Evolutionary conservation across 225 moss, liverwort and hornwort genomes (phyloP), one percentile per base, ranked within the genome.

Genomic region (Rhytidiadelphus loreus): DNA sequence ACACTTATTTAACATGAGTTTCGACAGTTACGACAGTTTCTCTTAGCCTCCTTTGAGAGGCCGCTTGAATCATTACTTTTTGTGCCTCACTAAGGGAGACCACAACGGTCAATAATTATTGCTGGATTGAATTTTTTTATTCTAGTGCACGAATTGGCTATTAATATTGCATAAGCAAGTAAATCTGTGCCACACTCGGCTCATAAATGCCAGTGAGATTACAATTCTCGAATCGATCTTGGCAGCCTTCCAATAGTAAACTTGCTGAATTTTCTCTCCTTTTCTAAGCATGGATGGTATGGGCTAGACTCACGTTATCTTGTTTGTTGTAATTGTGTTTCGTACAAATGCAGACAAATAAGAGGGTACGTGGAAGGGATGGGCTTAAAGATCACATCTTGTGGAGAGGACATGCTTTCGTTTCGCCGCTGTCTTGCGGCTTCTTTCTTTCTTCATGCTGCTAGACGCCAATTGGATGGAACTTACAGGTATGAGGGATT

Each of bases 391-490:
- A 89, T 95, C 52, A 87, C 87, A 60, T 96, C 97, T 71, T 99
- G 97, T 95, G 94, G 97, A 80, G 98, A 96, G 55, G 96, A 99
- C 69, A 88, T 92, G 80, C 95, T 93, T 52, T 85, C 85, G 77
- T 97, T 95, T 85, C 96, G 96, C 77, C 94, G 96, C 33, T 96
- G 98, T 83, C 95, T 99, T 35, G 94, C 96, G 32, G 97, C 97
- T n/a, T 95, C 98, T 6, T 97, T 99, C 83, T 97, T 97, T 74
- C 95, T 99, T 43, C 94, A 97, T 89, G 94, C 97, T 80, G 98
- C 98, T 79, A 91, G 94, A 80, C 95, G 93, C 82, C 97, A 99
- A 89, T 88, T 96, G 85, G 96, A 99, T 91, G 98, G 98, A 77
- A 95, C 94, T 56, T 99, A 97, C 88, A 98, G 96, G 98, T 96